Base-by-base conservation (phyloP, 805 yeast genomes). In the Schwanniomyces pseudopolymorphus region DNA sequence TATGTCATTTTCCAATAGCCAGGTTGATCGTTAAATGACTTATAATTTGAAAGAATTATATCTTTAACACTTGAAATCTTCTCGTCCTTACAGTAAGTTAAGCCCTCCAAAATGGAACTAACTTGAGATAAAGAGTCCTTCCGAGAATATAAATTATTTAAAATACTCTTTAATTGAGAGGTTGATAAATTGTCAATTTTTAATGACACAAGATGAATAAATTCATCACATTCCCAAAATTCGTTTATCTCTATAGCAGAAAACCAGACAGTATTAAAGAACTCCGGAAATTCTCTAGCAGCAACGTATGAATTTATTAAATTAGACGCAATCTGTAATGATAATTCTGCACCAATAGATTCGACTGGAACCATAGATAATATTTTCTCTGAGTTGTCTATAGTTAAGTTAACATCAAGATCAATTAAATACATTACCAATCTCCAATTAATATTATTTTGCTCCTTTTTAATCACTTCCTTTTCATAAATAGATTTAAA, bases 341-440 rank as follows among this genome's bases (percentile, higher is more conserved):
- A 9, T 7, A 21, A 31, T 5, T 45, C 42, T 11, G 24, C 36
- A 4, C 42, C 43, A 48, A 33, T 17, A 43, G 40, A 11, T n/a
- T 38, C 16, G 21, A 11, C 27, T 6, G 47, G 43, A 25, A 28
- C 43, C 19, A 39, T 37, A 43, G 45, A 26, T 44, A 76, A 53
- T 2, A 78, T 66, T 13, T 57, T 49, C 2, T 61, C 57, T n/a
- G 72, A 56, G 46, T 74, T 70, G 22, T 72, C 61, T 13, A 78
- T 64, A n/a, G 85, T 84, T 43, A 85, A 66, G 46, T 81, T 85
- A 3, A 81, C 69, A 60, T 84, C 85, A 44, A 84, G 69, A 22
- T 70, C 70, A 11, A 84, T 56, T 3, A 84, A 63, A 28, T 77
- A 67, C 1, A 62, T 66, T 3, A 85, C 59, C 44, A 85, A 61